Conservation (phyloP, 2,329 filamentous ascomycete genomes). For the Rutstroemia sp. region DNA sequence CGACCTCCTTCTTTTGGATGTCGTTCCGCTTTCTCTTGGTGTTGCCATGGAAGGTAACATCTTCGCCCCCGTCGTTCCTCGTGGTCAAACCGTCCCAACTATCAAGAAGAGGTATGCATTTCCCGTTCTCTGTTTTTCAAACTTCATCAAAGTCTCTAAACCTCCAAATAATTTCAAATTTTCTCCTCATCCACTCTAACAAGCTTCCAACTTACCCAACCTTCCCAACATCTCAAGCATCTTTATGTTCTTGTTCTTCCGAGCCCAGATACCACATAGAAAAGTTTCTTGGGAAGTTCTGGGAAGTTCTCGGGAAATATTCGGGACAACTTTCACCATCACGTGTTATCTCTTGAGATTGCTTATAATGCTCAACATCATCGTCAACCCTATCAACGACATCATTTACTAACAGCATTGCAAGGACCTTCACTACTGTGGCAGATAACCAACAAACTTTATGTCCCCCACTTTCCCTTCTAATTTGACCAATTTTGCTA, state of each 20-base stretch:
- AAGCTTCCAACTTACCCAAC: too few relatives aligned
- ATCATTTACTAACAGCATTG: not conserved
- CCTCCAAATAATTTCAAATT: not conserved
- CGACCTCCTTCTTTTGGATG: slow-evolving; percentile 92
- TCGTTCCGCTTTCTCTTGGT: slow-evolving; percentile 92
- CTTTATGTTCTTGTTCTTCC: too few relatives aligned
- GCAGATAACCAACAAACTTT: too few relatives aligned
- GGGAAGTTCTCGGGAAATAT: too few relatives aligned
- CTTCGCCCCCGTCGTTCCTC: slow-evolving; percentile 86
- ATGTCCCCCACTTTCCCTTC: too few relatives aligned
- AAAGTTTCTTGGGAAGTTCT: too few relatives aligned
- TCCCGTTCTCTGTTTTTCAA: not conserved
- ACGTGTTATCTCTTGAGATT: too few relatives aligned
- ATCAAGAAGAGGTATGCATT: slow-evolving; percentile 58
- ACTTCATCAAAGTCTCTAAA: not conserved
- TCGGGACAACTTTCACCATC: not conserved
- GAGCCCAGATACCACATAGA: too few relatives aligned
- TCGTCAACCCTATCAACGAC: too few relatives aligned
- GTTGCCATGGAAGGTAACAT: slow-evolving; percentile 99
- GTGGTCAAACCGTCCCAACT: slow-evolving; percentile 67
- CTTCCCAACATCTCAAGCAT: too few relatives aligned
- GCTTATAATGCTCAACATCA: too few relatives aligned
- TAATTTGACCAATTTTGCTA: too few relatives aligned
- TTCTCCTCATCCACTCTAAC: not conserved
- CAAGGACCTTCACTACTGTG: not conserved